Percentiles rank a stretch among this genome's conserved stretches.
Conservation (phyloP, 768 basidiomycete species). For the Chlorophyllum brunneum region DNA sequence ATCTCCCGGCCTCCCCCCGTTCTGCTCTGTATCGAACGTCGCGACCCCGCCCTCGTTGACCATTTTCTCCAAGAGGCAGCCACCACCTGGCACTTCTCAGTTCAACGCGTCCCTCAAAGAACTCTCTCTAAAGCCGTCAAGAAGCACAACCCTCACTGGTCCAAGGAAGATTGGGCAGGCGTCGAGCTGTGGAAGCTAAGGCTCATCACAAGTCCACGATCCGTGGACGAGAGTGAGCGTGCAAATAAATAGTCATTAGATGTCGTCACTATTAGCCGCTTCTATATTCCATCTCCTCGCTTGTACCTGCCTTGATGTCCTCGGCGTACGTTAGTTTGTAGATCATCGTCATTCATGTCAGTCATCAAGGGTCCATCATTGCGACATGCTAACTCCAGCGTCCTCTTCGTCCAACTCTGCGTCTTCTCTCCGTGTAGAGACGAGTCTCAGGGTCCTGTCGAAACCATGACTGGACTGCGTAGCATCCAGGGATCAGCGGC, state of each 20-base stretch:
- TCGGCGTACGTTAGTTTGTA: constrained; percentile 10
- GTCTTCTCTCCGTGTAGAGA: constrained; percentile 53
- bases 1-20: constrained; percentile 40
- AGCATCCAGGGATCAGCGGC: background rate
- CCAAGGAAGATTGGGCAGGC: constrained; percentile 70
- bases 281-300: constrained; percentile 1
- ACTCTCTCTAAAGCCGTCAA: constrained; percentile 60
- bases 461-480: constrained; percentile 71
- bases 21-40: constrained; percentile 69
- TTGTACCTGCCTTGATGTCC: constrained; percentile 8
- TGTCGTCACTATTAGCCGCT: constrained; percentile 10
- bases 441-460: constrained; percentile 59
- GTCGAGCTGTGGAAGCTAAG: constrained; percentile 75
- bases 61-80: constrained; percentile 53
- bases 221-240: constrained; percentile 4
- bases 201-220: constrained; percentile 18
- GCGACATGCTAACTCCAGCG: constrained; percentile 3
- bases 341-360: constrained; percentile 4
- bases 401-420: constrained; percentile 22
- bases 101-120: constrained; percentile 53
- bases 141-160: constrained; percentile 57
- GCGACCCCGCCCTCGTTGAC: constrained; percentile 67
- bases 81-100: constrained; percentile 50
- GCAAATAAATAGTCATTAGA: constrained; percentile 10
- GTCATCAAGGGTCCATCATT: constrained; percentile 11